A percentile compares a stretch with the other conserved stretches of the same genome.
These are phyloP conservation scores for Magnusiomyces suaveolens DNA, from an alignment of 1,139 yeast species.

Conservation along the genomic window DNA sequence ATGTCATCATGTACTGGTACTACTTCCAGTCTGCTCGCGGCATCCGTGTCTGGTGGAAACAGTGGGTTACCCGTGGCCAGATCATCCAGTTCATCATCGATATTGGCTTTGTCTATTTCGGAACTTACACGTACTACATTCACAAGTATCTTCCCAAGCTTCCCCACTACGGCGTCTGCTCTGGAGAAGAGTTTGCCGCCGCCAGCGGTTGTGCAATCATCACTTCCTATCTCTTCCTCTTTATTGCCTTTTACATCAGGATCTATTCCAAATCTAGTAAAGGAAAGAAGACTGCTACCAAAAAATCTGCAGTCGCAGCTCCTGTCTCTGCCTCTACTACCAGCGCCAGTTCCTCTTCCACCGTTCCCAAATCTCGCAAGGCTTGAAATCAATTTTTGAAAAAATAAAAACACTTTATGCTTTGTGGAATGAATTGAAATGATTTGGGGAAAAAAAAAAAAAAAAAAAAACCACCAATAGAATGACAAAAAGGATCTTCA, in stretches of 20 bases:
- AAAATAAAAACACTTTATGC: no score
- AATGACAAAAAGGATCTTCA: no score
- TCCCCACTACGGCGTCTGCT: constrained; percentile 81
- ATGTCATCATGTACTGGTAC: constrained; percentile 97
- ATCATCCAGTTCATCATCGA: constrained; percentile 89
- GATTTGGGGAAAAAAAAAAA: no score
- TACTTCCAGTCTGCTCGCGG: constrained; percentile 91
- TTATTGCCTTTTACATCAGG: constrained; percentile 86
- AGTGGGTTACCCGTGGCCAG: constrained; percentile 96
- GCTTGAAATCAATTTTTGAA: no score
- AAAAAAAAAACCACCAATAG: no score
- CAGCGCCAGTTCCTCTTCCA: constrained; percentile 15
- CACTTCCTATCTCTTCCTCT: constrained; percentile 80
- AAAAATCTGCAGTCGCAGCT: constrained; percentile 20
- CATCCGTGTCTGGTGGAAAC: constrained; percentile 98
- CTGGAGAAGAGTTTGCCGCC: constrained; percentile 91
- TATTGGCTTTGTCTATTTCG: constrained; percentile 81
- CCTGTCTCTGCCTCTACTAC: constrained; percentile 15
- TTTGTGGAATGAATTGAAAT: no score
- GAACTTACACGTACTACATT: constrained; percentile 54
- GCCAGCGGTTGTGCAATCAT: constrained; percentile 80
- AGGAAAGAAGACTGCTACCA: constrained; percentile 12
- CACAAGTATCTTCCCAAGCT: constrained; percentile 35
- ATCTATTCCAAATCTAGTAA: constrained; percentile 49
- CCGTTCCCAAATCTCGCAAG: constrained; percentile 14